Conservation (phyloP, 352 stramenopile genomes). For the Peronospora destructor region DNA sequence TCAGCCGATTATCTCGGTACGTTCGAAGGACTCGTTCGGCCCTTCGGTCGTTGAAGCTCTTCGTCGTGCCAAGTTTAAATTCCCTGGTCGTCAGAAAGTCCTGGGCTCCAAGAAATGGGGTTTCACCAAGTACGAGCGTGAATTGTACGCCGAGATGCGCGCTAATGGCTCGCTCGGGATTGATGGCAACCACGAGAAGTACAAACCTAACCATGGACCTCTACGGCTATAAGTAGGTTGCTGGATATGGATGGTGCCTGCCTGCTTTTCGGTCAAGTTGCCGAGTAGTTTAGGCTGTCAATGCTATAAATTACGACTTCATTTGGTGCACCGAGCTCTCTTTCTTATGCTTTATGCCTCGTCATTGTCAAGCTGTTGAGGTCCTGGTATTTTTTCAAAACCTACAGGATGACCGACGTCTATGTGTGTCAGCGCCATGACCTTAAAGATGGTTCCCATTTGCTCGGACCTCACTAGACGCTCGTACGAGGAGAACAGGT, state of each 20-base stretch:
- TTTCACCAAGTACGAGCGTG: conserved; percentile 98
- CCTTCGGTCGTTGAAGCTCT: conserved; percentile 94
- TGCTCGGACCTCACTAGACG: conserved; percentile 88
- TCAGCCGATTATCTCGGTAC: conserved; percentile 97
- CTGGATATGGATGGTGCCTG: conserved; percentile 15
- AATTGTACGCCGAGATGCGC: conserved; percentile 96
- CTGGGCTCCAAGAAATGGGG: conserved; percentile 99
- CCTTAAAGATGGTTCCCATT: conserved; percentile 93
- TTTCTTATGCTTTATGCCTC: conserved; percentile 1
- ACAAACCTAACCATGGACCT: conserved; percentile 84
- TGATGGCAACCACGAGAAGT: conserved; percentile 98
- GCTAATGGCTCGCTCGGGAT: conserved; percentile 89
- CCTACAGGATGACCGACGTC: conserved; percentile 53
- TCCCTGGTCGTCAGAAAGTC: conserved; percentile 99
- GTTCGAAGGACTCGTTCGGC: conserved; percentile 94
- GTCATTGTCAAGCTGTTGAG: background rate
- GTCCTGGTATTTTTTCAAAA: conserved; percentile 36
- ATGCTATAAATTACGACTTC: conserved; percentile 43
- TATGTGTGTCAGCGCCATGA: conserved; percentile 79
- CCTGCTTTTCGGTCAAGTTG: conserved; percentile 7
- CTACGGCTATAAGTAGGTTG: conserved; percentile 47
- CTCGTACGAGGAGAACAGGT: conserved; percentile 89
- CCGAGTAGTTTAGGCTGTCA: conserved; percentile 24
- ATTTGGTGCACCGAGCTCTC: conserved; percentile 23
- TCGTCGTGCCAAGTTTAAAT: conserved; percentile 99